phyloP scores from a whole-genome alignment of 2,329 filamentous ascomycete species.

The Fusarium sp. region DNA sequence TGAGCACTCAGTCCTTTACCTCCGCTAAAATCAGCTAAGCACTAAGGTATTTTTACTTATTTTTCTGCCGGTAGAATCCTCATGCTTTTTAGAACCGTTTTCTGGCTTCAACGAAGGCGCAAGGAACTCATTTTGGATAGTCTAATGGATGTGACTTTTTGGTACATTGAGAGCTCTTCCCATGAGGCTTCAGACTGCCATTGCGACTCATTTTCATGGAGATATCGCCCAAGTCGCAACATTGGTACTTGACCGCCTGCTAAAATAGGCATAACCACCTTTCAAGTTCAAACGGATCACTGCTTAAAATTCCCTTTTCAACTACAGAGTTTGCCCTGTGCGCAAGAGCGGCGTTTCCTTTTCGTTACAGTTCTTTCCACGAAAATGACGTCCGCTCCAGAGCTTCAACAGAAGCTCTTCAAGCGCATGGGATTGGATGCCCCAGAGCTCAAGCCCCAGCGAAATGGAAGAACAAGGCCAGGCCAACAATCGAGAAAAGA shows the following conservation, averaged over 20 bases:
- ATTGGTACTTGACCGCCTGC: conserved; percentile 18
- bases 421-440: conserved; percentile 55
- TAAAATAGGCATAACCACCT: conserved; percentile 6
- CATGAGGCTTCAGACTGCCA: background rate
- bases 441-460: conserved; percentile 39
- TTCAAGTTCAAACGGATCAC: conserved; percentile 10
- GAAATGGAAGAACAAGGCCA: conserved; percentile 29
- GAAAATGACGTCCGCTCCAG: conserved; percentile 47
- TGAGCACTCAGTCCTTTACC: background rate
- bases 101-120: background rate
- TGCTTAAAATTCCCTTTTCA: conserved; percentile 21
- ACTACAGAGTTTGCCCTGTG: background rate
- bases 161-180: accelerated
- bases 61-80: conserved; percentile 25
- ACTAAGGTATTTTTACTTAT: background rate
- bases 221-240: background rate
- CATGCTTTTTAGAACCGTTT: background rate
- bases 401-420: conserved; percentile 56
- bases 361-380: background rate
- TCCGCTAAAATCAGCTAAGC: background rate
- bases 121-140: background rate
- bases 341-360: background rate
- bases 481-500: conserved; percentile 67
- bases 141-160: accelerated
- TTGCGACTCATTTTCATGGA: background rate